Conservation (phyloP, 148 eudicot genomes). For the Oxyria digyna region DNA sequence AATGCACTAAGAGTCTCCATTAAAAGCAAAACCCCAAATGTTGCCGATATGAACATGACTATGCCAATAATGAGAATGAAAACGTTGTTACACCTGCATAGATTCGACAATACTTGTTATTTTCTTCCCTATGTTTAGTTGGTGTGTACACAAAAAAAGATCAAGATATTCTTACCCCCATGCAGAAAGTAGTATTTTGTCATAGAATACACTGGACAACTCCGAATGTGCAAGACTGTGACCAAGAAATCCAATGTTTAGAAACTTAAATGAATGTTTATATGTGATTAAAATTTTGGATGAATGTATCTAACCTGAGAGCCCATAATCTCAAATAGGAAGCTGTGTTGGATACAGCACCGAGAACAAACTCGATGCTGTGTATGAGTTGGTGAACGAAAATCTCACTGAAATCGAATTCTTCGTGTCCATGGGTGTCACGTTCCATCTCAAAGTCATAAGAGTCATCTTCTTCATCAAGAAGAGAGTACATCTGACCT, state of each 20-base stretch:
- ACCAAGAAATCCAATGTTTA: background rate
- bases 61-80: slow-evolving; percentile 31
- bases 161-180: slow-evolving; percentile 32
- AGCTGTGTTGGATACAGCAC: slow-evolving; percentile 86
- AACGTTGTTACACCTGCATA: slow-evolving; percentile 30
- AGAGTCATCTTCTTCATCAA: slow-evolving; percentile 36
- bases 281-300: too few species aligned
- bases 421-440: slow-evolving; percentile 48
- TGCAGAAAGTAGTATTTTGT: slow-evolving; percentile 38
- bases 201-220: slow-evolving; percentile 43
- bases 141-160: background rate
- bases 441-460: slow-evolving; percentile 38
- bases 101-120: background rate
- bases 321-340: slow-evolving; percentile 90
- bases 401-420: slow-evolving; percentile 66
- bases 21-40: slow-evolving; percentile 36
- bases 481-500: slow-evolving; percentile 42
- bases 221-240: slow-evolving; percentile 52
- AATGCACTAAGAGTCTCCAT: slow-evolving; percentile 60
- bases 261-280: too few species aligned
- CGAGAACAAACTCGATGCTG: slow-evolving; percentile 81
- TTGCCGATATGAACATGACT: slow-evolving; percentile 31
- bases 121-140: background rate
- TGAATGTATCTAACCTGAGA: slow-evolving; percentile 37
- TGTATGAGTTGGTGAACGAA: slow-evolving; percentile 85